Percentiles rank a stretch among this genome's conserved stretches.
These are phyloP conservation scores for Lactifluus pinguis DNA, from an alignment of 768 basidiomycete species.

Conservation along the genomic window DNA sequence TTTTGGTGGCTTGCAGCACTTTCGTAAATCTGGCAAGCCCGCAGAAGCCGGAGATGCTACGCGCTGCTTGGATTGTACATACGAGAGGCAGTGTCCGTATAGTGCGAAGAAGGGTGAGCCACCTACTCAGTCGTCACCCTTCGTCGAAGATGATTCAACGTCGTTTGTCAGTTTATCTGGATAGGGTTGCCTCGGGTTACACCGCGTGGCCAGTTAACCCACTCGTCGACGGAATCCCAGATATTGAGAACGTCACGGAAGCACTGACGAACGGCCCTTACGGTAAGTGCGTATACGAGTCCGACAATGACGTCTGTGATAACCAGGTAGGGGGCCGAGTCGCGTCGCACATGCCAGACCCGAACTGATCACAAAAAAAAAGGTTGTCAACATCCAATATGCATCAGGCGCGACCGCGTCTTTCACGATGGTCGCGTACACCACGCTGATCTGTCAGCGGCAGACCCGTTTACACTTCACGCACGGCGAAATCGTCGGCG, in stretches of 20 bases:
- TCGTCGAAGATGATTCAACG: neutral
- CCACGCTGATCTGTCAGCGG: constrained; percentile 71
- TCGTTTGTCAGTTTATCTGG: constrained; percentile 58
- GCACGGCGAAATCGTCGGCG: constrained; percentile 81
- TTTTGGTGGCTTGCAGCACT: constrained; percentile 80
- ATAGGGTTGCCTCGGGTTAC: constrained; percentile 50
- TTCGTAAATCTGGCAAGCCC: constrained; percentile 67
- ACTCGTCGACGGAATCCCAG: constrained; percentile 73
- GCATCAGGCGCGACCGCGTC: constrained; percentile 72
- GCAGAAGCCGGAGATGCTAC: constrained; percentile 52
- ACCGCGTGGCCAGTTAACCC: constrained; percentile 56
- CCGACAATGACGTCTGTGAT: constrained; percentile 80
- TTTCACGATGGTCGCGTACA: constrained; percentile 86
- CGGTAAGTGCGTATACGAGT: constrained; percentile 79
- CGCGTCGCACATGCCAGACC: neutral
- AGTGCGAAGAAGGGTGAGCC: constrained; percentile 75
- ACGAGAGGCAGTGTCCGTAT: constrained; percentile 69
- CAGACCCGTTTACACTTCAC: constrained; percentile 80
- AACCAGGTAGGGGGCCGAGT: constrained; percentile 45
- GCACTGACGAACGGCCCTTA: constrained; percentile 67
- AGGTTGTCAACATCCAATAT: constrained; percentile 85
- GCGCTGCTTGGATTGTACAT: constrained; percentile 69
- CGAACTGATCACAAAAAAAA: neutral
- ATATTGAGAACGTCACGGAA: constrained; percentile 75
- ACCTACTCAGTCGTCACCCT: neutral